phyloP scores from a whole-genome alignment of 495 filamentous ascomycete genomes.

The Lineolata rhizophorae region DNA sequence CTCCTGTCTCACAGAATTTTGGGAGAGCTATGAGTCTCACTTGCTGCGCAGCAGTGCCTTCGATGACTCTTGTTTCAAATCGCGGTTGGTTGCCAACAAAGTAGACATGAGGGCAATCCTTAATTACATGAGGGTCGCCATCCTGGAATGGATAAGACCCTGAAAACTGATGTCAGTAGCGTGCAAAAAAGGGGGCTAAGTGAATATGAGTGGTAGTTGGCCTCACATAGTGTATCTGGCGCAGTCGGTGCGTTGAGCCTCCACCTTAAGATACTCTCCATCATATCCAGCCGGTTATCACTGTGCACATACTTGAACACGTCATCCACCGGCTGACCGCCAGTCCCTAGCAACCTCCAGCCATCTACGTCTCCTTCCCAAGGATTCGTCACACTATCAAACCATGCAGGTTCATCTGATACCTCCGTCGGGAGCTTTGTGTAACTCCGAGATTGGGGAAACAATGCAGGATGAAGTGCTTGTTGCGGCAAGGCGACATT shows the following conservation, averaged over 20 bases:
- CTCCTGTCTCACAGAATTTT: conserved; percentile 55
- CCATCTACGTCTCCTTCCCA: conserved; percentile 80
- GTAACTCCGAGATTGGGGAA: conserved; percentile 44
- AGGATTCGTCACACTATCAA: conserved; percentile 82
- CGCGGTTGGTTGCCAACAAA: conserved; percentile 72
- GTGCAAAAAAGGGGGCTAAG: background rate
- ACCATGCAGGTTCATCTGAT: conserved; percentile 40
- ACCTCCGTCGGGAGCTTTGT: conserved; percentile 25
- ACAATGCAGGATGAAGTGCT: conserved; percentile 19
- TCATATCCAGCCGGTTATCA: conserved; percentile 56
- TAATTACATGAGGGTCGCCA: conserved; percentile 67
- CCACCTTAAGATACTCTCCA: conserved; percentile 86
- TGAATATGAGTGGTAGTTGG: too few species aligned
- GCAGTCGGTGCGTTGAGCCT: conserved; percentile 82
- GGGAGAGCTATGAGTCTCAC: conserved; percentile 65
- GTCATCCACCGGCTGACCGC: conserved; percentile 86
- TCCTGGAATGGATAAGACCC: conserved; percentile 93
- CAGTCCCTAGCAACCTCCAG: conserved; percentile 61
- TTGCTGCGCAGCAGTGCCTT: conserved; percentile 36
- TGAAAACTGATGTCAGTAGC: conserved; percentile 14
- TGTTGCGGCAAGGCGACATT: conserved; percentile 19
- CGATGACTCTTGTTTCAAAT: conserved; percentile 56
- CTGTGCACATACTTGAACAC: conserved; percentile 71
- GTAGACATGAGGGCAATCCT: conserved; percentile 73
- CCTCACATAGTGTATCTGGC: conserved; percentile 87